Evolutionary conservation across 2,329 filamentous ascomycete species (phyloP), one percentile per base, ranked within the genome.

Genomic region (Monosporascus sp.): DNA sequence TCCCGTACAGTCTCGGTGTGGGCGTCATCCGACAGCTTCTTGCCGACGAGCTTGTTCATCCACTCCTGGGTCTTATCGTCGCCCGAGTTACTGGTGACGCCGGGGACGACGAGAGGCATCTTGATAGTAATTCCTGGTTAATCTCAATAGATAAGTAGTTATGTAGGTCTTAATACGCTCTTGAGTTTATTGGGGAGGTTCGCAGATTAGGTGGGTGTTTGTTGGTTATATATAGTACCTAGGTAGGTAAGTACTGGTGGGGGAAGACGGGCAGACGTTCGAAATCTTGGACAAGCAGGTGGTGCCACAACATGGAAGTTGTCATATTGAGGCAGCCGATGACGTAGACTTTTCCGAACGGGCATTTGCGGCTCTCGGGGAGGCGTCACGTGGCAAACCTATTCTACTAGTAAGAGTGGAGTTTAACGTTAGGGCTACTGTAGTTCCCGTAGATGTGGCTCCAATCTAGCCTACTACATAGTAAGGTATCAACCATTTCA

Each of bases 31-130:
- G 76, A 76, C 14, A 86, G 69, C 48, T 76, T 85, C 80, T 86
- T 87, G 65, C 84, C 84, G 46, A 83, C 77, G 5, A 87, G 73
- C 74, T 85, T 84, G 69, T 77, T 78, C 59, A 71, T 73, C 84
- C 84, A 87, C 62, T 83, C 75, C 55, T 82, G 73, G 37, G 76
- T 81, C 66, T 72, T 64, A 61, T 68, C 70, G 58, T 67, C 67
- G 41, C 43, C 22, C 14, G 74, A 69, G 56, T 71, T 72, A 57
- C 71, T 62, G 58, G 75, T 83, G 61, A 85, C 71, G 64, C 79
- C 81, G 52, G 83, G 82, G 19, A 84, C 77, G 62, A 86, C 76
- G 71, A 86, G 83, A 80, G 84, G 84, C 84, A 87, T 81, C 6
- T 67, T 85, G 72, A n/a, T 68, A 55, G 40, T 26, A 9, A 43